Percentiles rank a stretch among this genome's conserved stretches.
Conservation (phyloP, 495 filamentous ascomycete species). For the Tuber aestivum region DNA sequence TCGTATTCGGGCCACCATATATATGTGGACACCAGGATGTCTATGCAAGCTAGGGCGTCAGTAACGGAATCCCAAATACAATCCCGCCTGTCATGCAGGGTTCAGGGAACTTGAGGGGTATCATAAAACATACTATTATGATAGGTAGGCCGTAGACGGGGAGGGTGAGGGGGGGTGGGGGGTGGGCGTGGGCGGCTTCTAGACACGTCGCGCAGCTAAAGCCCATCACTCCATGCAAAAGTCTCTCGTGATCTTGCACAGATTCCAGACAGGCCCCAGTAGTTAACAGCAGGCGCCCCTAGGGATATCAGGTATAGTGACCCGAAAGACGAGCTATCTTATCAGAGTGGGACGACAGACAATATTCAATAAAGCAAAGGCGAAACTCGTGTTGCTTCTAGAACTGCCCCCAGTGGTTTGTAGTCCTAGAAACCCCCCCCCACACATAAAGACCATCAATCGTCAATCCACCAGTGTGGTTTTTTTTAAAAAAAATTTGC, state of each 20-base stretch:
- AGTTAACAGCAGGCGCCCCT: not conserved
- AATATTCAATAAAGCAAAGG: not conserved
- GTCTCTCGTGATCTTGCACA: not conserved
- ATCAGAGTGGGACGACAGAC: not conserved
- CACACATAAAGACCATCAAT: not conserved
- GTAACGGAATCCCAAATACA: not conserved
- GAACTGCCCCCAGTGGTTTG: not conserved
- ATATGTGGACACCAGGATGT: not conserved
- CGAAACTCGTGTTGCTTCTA: not conserved
- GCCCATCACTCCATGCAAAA: not conserved
- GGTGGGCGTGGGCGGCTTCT: not conserved
- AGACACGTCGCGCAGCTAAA: not conserved
- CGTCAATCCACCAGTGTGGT: not conserved
- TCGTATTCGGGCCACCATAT: not conserved
- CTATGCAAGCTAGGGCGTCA: not conserved
- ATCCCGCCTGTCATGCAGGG: not conserved
- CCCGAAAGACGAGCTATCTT: not conserved
- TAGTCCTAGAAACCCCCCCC: not conserved
- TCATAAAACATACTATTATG: not conserved
- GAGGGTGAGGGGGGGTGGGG: not conserved
- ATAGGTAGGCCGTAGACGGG: not conserved
- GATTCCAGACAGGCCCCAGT: not conserved
- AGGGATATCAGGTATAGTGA: not conserved
- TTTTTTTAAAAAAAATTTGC: not conserved
- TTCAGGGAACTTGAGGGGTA: not conserved